Conservation (phyloP, 768 basidiomycete species). For the Russula brevipes region DNA sequence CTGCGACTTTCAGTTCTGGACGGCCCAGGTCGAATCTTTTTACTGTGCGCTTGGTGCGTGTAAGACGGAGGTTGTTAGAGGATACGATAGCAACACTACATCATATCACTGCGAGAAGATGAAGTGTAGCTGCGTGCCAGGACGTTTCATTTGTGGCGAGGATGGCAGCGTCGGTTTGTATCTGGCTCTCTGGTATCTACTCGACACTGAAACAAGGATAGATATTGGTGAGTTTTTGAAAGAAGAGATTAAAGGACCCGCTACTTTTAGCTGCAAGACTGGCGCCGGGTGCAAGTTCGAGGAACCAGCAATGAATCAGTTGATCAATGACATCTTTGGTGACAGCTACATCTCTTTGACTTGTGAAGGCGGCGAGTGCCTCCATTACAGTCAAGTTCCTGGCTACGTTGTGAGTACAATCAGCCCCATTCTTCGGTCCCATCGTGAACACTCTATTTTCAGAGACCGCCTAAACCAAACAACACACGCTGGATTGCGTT, state of each 20-base stretch:
- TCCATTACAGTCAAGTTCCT: slow-evolving; percentile 91
- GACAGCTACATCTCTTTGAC: slow-evolving; percentile 83
- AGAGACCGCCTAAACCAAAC: slow-evolving; percentile 79
- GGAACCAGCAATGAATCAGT: slow-evolving; percentile 93
- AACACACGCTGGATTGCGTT: slow-evolving; percentile 78
- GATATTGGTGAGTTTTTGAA: slow-evolving; percentile 92
- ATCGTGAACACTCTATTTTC: not conserved
- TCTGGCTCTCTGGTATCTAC: not conserved
- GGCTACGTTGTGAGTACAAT: slow-evolving; percentile 65
- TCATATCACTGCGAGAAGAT: slow-evolving; percentile 78
- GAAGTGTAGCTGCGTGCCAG: slow-evolving; percentile 89
- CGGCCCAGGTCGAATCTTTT: slow-evolving; percentile 89
- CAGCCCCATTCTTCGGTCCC: not conserved
- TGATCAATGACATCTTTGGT: slow-evolving; percentile 92
- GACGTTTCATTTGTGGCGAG: slow-evolving; percentile 91
- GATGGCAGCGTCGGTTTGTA: slow-evolving; percentile 83
- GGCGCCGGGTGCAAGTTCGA: slow-evolving; percentile 82
- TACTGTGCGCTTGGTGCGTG: slow-evolving; percentile 86
- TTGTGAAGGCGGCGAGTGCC: slow-evolving; percentile 88
- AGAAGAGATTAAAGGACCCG: slow-evolving; percentile 89
- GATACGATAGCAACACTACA: slow-evolving; percentile 66
- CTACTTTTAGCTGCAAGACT: slow-evolving; percentile 69
- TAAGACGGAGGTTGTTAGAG: slow-evolving; percentile 40
- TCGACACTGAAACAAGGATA: slow-evolving; percentile 29
- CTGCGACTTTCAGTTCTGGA: slow-evolving; percentile 99